Evolutionary conservation across 257 asterid genomes (phyloP).

Genomic region (Marsdenia floribunda): DNA sequence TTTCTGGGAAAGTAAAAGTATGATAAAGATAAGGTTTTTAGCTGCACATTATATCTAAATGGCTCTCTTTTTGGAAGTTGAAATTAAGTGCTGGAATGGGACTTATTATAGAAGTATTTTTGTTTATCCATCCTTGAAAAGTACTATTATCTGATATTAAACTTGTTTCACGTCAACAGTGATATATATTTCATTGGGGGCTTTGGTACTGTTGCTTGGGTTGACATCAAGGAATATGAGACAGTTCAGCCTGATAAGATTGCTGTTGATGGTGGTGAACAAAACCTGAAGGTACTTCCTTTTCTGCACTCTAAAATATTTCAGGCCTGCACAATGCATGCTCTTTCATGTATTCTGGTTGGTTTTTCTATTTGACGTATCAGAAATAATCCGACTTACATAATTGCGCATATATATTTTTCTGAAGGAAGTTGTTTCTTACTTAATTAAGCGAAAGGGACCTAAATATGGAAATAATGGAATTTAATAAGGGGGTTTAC

Average conservation of each 20-base stretch:
- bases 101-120: neutral
- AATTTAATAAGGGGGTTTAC: neutral
- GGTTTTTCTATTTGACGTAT: neutral
- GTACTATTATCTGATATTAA: neutral
- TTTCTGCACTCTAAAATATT: neutral
- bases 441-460: no score
- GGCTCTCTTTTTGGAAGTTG: slow-evolving; percentile 5
- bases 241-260: slow-evolving; percentile 79
- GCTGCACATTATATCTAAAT: neutral
- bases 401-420: neutral
- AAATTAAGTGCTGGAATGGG: neutral
- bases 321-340: neutral
- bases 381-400: neutral
- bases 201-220: slow-evolving; percentile 98
- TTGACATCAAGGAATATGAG: slow-evolving; percentile 86
- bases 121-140: neutral
- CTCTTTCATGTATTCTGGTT: no score
- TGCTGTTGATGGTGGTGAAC: slow-evolving; percentile 92
- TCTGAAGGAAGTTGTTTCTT: neutral
- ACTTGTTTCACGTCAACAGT: slow-evolving; percentile 34
- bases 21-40: neutral
- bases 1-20: neutral
- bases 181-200: slow-evolving; percentile 97
- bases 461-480: no score
- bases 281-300: slow-evolving; percentile 63